A percentile compares a stretch with the other conserved stretches of the same genome.
These are phyloP conservation scores for Paecilomyces variotii DNA, from an alignment of 2,329 filamentous ascomycete genomes.

Conservation along the genomic window DNA sequence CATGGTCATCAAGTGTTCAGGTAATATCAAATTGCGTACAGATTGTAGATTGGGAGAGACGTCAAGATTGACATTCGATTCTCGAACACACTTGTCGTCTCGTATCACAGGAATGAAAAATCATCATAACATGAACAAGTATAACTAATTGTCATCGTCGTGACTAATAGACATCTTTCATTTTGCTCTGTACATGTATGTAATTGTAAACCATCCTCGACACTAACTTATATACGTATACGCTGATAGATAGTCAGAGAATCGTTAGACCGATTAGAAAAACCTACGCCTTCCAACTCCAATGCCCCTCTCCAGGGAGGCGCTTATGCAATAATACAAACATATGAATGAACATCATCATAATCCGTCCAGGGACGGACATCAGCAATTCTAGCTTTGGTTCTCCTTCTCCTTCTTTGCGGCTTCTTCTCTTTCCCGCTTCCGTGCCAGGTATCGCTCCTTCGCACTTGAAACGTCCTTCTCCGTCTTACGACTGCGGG, in stretches of 20 bases:
- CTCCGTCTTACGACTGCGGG: slow-evolving; percentile 51
- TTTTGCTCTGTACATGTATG: not conserved
- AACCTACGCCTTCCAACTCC: not conserved
- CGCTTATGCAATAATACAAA: not conserved
- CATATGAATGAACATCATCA: not conserved
- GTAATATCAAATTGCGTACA: not conserved
- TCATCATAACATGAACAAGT: no score
- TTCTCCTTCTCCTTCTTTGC: slow-evolving; percentile 18
- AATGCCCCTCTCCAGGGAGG: not conserved
- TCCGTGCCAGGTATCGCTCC: slow-evolving; percentile 54
- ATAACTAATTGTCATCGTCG: no score
- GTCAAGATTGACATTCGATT: not conserved
- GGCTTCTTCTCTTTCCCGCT: slow-evolving; percentile 44
- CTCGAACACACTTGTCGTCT: not conserved
- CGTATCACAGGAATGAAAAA: no score
- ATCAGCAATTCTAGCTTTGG: not conserved
- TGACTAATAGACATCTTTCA: no score
- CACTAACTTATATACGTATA: not conserved
- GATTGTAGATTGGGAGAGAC: not conserved
- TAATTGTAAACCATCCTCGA: not conserved
- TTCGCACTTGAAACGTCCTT: slow-evolving; percentile 52
- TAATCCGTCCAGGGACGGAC: not conserved
- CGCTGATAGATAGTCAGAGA: not conserved
- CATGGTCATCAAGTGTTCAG: not conserved
- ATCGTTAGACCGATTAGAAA: no score